phyloP scores from a whole-genome alignment of 352 stramenopile genomes.

The Globisporangium polare region DNA sequence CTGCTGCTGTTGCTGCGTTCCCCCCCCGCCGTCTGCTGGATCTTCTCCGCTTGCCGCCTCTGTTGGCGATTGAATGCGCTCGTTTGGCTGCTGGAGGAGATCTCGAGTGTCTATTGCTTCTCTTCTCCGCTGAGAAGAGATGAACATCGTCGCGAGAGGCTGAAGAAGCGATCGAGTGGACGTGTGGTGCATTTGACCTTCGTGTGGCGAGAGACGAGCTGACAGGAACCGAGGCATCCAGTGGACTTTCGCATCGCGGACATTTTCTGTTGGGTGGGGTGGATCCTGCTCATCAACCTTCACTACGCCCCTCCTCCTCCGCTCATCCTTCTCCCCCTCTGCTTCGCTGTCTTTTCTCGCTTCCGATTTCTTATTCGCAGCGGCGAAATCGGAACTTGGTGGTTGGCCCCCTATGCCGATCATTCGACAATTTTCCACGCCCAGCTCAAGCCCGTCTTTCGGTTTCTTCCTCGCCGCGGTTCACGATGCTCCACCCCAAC shows the following conservation, averaged over 20 bases:
- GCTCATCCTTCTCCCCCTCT: background rate
- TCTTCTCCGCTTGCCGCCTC: background rate
- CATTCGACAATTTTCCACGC: background rate
- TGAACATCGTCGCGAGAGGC: background rate
- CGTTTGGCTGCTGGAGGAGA: background rate
- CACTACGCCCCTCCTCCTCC: background rate
- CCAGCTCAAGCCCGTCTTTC: background rate
- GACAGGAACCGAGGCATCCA: background rate
- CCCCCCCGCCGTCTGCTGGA: background rate
- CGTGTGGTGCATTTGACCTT: background rate
- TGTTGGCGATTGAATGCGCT: background rate
- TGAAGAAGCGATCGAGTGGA: background rate
- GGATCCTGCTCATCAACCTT: background rate
- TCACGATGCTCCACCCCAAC: background rate
- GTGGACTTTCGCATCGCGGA: background rate
- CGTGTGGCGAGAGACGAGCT: background rate
- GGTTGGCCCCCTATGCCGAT: too few species aligned
- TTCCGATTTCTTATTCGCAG: constrained; percentile 8
- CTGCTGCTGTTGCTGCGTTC: constrained; percentile 1
- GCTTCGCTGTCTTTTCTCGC: background rate
- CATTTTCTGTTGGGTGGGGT: too few species aligned
- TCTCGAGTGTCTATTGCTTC: background rate
- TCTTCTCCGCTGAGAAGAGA: background rate
- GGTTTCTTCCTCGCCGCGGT: background rate
- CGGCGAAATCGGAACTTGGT: background rate